Evolutionary conservation across 495 filamentous ascomycete species (phyloP), one percentile per base, ranked within the genome.

Genomic region (Neurospora sp.): DNA sequence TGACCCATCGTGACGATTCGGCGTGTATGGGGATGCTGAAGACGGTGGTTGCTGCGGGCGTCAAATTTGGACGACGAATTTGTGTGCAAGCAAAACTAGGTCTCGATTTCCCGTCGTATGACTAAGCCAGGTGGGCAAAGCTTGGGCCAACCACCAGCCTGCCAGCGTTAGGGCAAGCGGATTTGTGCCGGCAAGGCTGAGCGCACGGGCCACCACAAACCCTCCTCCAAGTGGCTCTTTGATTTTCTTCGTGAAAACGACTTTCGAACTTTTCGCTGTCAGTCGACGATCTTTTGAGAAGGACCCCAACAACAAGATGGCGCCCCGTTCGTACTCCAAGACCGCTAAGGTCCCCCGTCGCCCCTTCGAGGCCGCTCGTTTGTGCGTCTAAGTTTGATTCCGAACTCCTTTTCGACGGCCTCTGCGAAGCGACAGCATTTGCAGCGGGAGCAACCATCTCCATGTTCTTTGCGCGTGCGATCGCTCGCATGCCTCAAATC

Each of bases 361-460:
- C 78, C 87, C 96, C 79, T 99, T 96, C 90, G 96, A 99, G 92
- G 95, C 94, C 82, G 96, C 96, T 85, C 96, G 96, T 91, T 90
- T 99, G 96, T 98, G 79, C 78, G 80, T 74, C n/a, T 40, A 68
- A 41, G 42, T 80, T 81, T 78, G 73, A 79, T 72, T 48, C 72
- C 68, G 71, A 70, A 48, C 70, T 78, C 70, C 70, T 45, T 68
- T 74, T 73, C 73, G 76, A 75, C 73, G 75, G 80, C 80, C 77
- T 79, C 78, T 79, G 77, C 75, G 74, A 74, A 69, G 72, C 89
- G 92, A 94, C 72, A 59, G 40, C 93, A 88, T 16, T 69, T 40
- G 40, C 71, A 38, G 71, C 65, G 35, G 10, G 40, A 31, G 27
- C 37, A 61, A 48, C 37, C 12, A 20, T 37, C 22, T 59, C 44